Conservation (phyloP, 805 yeast genomes). For the Candida sphagnicola region DNA sequence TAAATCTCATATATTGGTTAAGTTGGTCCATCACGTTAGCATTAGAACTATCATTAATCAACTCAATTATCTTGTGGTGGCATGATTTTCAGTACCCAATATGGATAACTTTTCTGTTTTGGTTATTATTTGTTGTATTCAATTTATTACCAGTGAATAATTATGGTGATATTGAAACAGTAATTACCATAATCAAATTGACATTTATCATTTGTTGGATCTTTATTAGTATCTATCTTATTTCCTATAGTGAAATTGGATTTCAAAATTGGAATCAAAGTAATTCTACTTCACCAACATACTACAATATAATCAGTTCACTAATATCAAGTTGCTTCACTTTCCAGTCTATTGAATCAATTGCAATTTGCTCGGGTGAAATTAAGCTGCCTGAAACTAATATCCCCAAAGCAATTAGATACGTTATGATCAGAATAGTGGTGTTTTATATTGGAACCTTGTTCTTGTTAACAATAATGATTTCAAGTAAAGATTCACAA, state of each 20-base stretch:
- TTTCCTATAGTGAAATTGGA: slow-evolving; percentile 37
- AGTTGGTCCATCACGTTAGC: slow-evolving; percentile 24
- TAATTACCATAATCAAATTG: slow-evolving; percentile 16
- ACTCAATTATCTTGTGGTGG: slow-evolving; percentile 14
- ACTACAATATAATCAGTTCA: slow-evolving; percentile 3
- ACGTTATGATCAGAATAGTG: slow-evolving; percentile 57
- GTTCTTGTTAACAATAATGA: slow-evolving; percentile 60
- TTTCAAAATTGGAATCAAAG: slow-evolving; percentile 5
- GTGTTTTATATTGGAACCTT: slow-evolving; percentile 58
- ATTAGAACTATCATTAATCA: slow-evolving; percentile 16
- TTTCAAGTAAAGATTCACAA: slow-evolving; percentile 41
- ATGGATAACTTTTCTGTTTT: slow-evolving; percentile 7
- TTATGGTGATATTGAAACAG: slow-evolving; percentile 18
- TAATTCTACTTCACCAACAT: slow-evolving; percentile 1
- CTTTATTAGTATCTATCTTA: slow-evolving; percentile 14
- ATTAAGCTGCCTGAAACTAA: slow-evolving; percentile 24
- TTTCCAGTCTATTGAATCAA: slow-evolving; percentile 68
- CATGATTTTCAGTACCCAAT: slow-evolving; percentile 4
- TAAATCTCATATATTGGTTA: slow-evolving; percentile 19
- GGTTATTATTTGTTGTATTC: slow-evolving; percentile 14
- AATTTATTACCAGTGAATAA: slow-evolving; percentile 18
- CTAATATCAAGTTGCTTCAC: slow-evolving; percentile 56
- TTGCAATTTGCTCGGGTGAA: slow-evolving; percentile 70
- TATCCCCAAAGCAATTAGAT: slow-evolving; percentile 48
- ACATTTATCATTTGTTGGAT: slow-evolving; percentile 17